Percentiles rank a stretch among this genome's conserved stretches.
These are phyloP conservation scores for Aureobasidium sp. DNA, from an alignment of 2,329 filamentous ascomycete genomes.

Conservation along the genomic window DNA sequence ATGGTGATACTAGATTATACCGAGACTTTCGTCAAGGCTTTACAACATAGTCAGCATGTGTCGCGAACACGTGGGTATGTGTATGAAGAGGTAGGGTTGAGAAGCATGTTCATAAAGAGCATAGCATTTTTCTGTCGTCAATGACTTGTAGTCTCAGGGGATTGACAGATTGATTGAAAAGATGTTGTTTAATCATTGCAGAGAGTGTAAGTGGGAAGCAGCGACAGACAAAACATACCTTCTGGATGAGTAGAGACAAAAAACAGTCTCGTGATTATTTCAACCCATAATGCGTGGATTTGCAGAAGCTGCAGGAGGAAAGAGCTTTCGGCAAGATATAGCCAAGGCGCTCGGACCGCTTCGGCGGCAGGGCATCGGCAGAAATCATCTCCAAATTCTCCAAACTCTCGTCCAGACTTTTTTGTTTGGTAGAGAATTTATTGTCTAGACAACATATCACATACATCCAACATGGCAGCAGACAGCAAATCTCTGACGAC, in stretches of 20 bases:
- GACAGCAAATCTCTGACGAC: conserved; percentile 31
- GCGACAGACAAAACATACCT: background rate
- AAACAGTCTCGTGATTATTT: background rate
- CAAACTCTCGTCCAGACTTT: background rate
- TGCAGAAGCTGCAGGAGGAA: conserved; percentile 12
- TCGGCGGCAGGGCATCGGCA: conserved; percentile 3
- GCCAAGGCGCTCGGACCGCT: background rate
- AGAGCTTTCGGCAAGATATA: conserved; percentile 6
- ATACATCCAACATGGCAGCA: conserved; percentile 23
- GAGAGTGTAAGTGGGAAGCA: background rate
- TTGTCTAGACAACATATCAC: background rate
- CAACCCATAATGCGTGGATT: conserved; percentile 6
- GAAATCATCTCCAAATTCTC: conserved; percentile 5
- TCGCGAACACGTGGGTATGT: conserved; percentile 16
- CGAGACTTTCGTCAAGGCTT: conserved; percentile 12
- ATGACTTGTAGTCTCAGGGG: conserved; percentile 57
- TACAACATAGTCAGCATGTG: background rate
- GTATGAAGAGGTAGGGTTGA: background rate
- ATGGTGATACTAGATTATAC: conserved; percentile 20
- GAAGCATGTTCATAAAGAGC: conserved; percentile 31
- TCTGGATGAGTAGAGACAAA: background rate
- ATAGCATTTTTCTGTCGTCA: conserved; percentile 49
- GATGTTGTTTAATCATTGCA: conserved; percentile 52
- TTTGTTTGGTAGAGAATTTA: conserved; percentile 5
- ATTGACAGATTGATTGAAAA: conserved; percentile 69